phyloP scores from a whole-genome alignment of 2,329 filamentous ascomycete species.

The Fusarium hainanense region DNA sequence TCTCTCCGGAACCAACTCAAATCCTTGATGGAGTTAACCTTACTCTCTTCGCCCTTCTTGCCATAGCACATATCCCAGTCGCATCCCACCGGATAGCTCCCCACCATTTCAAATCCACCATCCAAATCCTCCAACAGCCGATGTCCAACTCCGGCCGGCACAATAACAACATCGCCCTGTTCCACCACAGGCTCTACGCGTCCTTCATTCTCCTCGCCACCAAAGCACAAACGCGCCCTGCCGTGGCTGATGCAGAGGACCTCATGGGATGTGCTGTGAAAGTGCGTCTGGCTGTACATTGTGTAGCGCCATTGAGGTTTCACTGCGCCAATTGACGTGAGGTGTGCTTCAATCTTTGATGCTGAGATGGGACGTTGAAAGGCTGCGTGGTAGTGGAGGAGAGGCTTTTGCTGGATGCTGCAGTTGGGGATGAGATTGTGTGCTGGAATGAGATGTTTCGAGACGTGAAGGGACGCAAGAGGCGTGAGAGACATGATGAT shows the following conservation, averaged over 20 bases:
- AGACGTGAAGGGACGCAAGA: conserved; percentile 64
- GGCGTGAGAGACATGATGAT: conserved; percentile 21
- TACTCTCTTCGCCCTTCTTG: conserved; percentile 54
- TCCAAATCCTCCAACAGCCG: conserved; percentile 66
- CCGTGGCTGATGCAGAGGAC: conserved; percentile 70
- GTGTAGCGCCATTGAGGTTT: conserved; percentile 74
- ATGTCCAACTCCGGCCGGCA: conserved; percentile 75
- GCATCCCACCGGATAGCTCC: conserved; percentile 68
- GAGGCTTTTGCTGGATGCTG: conserved; percentile 69
- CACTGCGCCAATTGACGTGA: conserved; percentile 65
- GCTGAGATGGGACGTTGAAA: conserved; percentile 60
- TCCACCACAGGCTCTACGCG: conserved; percentile 66
- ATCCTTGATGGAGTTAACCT: conserved; percentile 19
- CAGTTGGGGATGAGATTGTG: conserved; percentile 71
- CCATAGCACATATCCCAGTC: conserved; percentile 82
- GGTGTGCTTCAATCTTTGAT: conserved; percentile 65
- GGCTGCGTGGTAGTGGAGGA: conserved; percentile 72
- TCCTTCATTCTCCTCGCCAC: conserved; percentile 69
- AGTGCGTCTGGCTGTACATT: conserved; percentile 75
- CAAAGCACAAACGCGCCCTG: conserved; percentile 71
- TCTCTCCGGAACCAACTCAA: conserved; percentile 32
- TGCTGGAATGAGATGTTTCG: conserved; percentile 67
- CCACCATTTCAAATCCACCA: conserved; percentile 73
- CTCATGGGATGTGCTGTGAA: conserved; percentile 75
- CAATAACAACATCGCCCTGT: conserved; percentile 71